These are phyloP conservation scores for Brassica carinata DNA, from an alignment of 345 rosid species.

Conservation along the genomic window DNA sequence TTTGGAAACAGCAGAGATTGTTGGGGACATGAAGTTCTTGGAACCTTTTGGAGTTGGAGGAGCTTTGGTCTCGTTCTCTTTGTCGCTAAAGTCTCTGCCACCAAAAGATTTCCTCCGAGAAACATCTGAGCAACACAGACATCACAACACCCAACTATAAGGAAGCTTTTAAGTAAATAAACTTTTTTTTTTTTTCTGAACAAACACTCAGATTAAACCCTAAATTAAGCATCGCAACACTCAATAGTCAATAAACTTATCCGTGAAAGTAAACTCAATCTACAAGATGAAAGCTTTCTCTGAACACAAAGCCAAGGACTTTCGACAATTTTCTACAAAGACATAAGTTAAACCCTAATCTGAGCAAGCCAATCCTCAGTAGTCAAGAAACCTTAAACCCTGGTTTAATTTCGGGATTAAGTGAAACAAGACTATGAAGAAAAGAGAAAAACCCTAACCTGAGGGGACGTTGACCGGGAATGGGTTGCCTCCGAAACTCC, in stretches of 20 bases:
- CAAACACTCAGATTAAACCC: not conserved
- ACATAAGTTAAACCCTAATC: not conserved
- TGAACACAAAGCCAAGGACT: not conserved
- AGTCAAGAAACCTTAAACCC: not conserved
- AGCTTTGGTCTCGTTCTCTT: slow-evolving; percentile 57
- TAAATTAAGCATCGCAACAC: not conserved
- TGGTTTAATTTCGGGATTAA: not conserved
- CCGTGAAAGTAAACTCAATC: not conserved
- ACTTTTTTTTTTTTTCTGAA: not conserved
- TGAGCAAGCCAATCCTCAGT: not conserved
- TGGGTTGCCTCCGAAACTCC: slow-evolving; percentile 68
- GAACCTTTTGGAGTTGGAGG: slow-evolving; percentile 49
- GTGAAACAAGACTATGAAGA: not conserved
- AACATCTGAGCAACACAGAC: slow-evolving; percentile 41
- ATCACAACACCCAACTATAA: not conserved
- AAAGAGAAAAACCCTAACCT: slow-evolving; percentile 43
- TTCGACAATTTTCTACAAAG: not conserved
- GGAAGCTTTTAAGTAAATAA: no score
- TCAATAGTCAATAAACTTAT: not conserved
- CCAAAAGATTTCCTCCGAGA: slow-evolving; percentile 46
- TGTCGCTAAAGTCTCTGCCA: slow-evolving; percentile 56
- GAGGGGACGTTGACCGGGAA: slow-evolving; percentile 55
- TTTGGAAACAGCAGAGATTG: slow-evolving; percentile 84
- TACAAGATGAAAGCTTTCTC: not conserved
- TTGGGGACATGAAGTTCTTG: slow-evolving; percentile 88